Percentiles rank a stretch among this genome's conserved stretches.
Conservation (phyloP, 2,329 filamentous ascomycete genomes). For the Fusarium sp. region DNA sequence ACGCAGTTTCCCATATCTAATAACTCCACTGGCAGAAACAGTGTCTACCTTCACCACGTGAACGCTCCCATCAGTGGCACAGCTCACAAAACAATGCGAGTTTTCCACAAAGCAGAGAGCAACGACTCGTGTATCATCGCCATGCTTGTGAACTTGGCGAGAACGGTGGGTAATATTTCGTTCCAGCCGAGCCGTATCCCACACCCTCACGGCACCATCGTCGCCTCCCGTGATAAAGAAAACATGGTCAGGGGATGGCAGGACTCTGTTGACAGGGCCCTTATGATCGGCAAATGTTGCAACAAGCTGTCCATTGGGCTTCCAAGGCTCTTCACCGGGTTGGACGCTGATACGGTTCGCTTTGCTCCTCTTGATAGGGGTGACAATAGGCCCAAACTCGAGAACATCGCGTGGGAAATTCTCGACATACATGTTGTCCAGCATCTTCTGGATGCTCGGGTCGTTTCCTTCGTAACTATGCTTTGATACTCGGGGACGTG, state of each 20-base stretch:
- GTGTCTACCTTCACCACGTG: conserved; percentile 86
- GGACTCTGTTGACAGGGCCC: conserved; percentile 82
- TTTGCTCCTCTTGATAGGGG: conserved; percentile 70
- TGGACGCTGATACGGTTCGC: conserved; percentile 61
- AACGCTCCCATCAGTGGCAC: conserved; percentile 88
- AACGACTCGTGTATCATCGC: conserved; percentile 76
- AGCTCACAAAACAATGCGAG: conserved; percentile 92
- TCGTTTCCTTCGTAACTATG: conserved; percentile 90
- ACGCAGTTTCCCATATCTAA: conserved; percentile 81
- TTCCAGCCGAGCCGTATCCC: conserved; percentile 91
- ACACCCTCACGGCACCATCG: conserved; percentile 90
- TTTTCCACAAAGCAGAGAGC: conserved; percentile 92
- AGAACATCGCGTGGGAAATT: conserved; percentile 73
- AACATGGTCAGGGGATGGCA: conserved; percentile 86
- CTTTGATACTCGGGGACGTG: conserved; percentile 62
- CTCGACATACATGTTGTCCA: conserved; percentile 86
- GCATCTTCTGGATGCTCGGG: conserved; percentile 73
- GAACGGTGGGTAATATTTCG: conserved; percentile 90
- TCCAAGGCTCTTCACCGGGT: conserved; percentile 70
- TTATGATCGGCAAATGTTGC: conserved; percentile 90
- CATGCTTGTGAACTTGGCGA: conserved; percentile 84
- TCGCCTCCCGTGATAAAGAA: conserved; percentile 96
- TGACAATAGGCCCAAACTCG: conserved; percentile 83
- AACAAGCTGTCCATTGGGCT: conserved; percentile 83
- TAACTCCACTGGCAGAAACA: conserved; percentile 58